phyloP scores from a whole-genome alignment of 1,284 basidiomycete genomes.

The Apiotrichum porosum region DNA sequence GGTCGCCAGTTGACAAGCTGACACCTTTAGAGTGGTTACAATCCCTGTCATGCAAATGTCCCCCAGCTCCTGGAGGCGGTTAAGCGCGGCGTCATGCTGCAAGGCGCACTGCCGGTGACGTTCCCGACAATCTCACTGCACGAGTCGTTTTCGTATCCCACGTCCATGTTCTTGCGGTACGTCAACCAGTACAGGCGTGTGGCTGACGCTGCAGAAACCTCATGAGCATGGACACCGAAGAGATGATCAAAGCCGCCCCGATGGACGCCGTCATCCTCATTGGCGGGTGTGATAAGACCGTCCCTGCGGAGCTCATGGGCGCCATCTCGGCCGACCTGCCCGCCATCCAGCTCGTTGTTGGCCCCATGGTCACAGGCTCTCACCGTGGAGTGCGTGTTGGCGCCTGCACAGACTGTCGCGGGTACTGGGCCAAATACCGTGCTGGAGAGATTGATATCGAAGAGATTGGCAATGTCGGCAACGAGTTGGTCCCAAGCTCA shows the following conservation, averaged over 20 bases:
- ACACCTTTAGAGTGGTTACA: constrained; percentile 34
- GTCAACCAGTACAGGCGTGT: neutral
- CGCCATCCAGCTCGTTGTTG: constrained; percentile 42
- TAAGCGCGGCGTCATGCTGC: constrained; percentile 39
- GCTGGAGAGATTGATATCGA: constrained; percentile 43
- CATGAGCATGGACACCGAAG: constrained; percentile 46
- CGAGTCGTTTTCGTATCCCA: constrained; percentile 43
- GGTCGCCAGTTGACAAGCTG: neutral
- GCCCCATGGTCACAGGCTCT: constrained; percentile 45
- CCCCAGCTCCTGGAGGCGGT: constrained; percentile 39
- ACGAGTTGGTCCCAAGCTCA: constrained; percentile 41
- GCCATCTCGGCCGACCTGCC: constrained; percentile 44
- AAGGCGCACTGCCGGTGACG: constrained; percentile 37
- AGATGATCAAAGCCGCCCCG: constrained; percentile 46
- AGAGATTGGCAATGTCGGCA: constrained; percentile 40
- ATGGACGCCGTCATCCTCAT: constrained; percentile 46
- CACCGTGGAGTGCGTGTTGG: constrained; percentile 40
- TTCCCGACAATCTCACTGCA: constrained; percentile 47
- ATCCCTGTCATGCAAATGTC: constrained; percentile 45
- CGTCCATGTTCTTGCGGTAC: constrained; percentile 41
- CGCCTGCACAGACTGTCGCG: constrained; percentile 45
- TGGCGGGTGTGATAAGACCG: constrained; percentile 47
- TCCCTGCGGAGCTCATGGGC: constrained; percentile 46
- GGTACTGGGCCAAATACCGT: constrained; percentile 42
- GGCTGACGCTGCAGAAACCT: constrained; percentile 22